Percentiles rank a stretch among this genome's conserved stretches.
phyloP scores from a whole-genome alignment of 306 rosid genomes.

The Vigna angularis region DNA sequence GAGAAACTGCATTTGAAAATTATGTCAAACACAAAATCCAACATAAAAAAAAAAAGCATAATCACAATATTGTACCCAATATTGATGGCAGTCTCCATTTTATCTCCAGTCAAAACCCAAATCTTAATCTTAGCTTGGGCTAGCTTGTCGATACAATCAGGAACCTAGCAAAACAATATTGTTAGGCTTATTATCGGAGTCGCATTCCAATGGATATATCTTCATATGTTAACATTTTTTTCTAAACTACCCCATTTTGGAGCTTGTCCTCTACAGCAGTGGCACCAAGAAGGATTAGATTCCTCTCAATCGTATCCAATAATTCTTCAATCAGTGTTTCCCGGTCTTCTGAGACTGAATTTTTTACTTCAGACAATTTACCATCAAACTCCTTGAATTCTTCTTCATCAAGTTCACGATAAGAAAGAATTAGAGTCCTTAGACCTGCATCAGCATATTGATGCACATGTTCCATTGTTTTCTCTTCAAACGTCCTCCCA shows the following conservation, averaged over 20 bases:
- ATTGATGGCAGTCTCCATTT: conserved; percentile 97
- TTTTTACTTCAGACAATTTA: conserved; percentile 62
- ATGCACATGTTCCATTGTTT: conserved; percentile 66
- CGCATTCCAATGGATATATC: conserved; percentile 25
- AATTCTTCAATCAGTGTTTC: conserved; percentile 70
- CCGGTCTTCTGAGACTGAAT: conserved; percentile 61
- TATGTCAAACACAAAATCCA: conserved; percentile 47
- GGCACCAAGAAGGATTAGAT: conserved; percentile 83
- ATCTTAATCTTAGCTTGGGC: conserved; percentile 91
- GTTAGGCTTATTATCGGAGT: conserved; percentile 28
- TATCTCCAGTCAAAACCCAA: conserved; percentile 97
- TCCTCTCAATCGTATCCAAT: conserved; percentile 69
- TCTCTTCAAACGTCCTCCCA: conserved; percentile 68
- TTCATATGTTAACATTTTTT: conserved; percentile 10
- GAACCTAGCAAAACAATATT: conserved; percentile 64
- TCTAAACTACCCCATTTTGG: conserved; percentile 82
- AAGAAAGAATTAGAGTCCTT: conserved; percentile 80
- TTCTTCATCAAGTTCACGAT: conserved; percentile 72
- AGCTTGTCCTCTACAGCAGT: conserved; percentile 97
- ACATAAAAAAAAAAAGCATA: conserved; percentile 2
- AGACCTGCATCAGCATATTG: conserved; percentile 88
- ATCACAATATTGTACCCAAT: conserved; percentile 67
- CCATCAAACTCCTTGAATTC: conserved; percentile 63
- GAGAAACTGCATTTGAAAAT: conserved; percentile 67
- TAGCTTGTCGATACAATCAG: conserved; percentile 89